A percentile compares a stretch with the other conserved stretches of the same genome.
These are phyloP conservation scores for Parachaetomium inaequale DNA, from an alignment of 495 filamentous ascomycete species.

Conservation along the genomic window DNA sequence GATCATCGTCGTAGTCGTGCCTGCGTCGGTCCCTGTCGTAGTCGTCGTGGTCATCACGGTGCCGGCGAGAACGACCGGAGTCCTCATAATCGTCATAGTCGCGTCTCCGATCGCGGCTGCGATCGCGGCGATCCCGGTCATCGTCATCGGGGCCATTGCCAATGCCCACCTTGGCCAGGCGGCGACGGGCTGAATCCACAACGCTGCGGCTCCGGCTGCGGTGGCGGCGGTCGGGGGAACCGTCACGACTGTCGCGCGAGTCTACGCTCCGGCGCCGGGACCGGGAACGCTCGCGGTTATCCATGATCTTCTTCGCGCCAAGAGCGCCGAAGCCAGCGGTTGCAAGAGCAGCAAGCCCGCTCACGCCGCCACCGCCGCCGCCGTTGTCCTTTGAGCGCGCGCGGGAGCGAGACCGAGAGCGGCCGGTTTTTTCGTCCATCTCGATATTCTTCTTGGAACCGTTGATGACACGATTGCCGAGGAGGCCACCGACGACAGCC, in stretches of 20 bases:
- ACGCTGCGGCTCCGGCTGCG: constrained; percentile 52
- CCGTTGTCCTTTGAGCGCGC: constrained; percentile 45
- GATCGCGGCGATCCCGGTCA: constrained; percentile 33
- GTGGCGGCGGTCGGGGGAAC: constrained; percentile 34
- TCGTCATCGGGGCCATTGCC: constrained; percentile 47
- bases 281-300: constrained; percentile 62
- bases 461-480: constrained; percentile 75
- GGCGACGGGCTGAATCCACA: constrained; percentile 42
- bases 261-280: constrained; percentile 46
- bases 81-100: constrained; percentile 37
- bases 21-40: constrained; percentile 42
- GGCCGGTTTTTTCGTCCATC: constrained; percentile 48
- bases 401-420: constrained; percentile 51
- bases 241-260: constrained; percentile 50
- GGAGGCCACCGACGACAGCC: constrained; percentile 79
- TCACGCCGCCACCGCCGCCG: constrained; percentile 45
- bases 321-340: constrained; percentile 72
- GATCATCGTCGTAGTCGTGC: constrained; percentile 52
- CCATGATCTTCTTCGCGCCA: constrained; percentile 74
- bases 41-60: constrained; percentile 48
- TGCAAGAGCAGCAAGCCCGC: constrained; percentile 61
- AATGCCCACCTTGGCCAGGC: constrained; percentile 45
- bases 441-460: constrained; percentile 63
- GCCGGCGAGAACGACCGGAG: constrained; percentile 31
- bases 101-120: constrained; percentile 27